Evolutionary conservation across 495 filamentous ascomycete genomes (phyloP), one percentile per base, ranked within the genome.

Genomic region (Corynascus novoguineensis): DNA sequence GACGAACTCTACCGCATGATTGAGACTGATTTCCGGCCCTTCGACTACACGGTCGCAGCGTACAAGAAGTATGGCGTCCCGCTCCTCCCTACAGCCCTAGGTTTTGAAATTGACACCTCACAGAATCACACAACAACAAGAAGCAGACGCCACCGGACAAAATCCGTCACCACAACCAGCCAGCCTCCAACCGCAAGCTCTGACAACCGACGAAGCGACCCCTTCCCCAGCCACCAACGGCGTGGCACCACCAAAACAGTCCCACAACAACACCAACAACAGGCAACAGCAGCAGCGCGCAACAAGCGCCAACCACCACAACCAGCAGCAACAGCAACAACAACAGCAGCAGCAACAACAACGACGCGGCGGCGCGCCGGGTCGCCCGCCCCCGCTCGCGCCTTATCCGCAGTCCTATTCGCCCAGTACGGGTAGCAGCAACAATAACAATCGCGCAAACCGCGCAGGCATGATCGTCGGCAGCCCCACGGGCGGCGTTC

Each of bases 1-100:
- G 93, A 97, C 53, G 92, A 97, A 64, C 78, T 98, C 15, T 92
- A 97, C 69, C 86, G 84, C 58, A 86, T 95, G 76, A 96, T 98
- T 58, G 93, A 98, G 73, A 91, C 83, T 1, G 84, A 95, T 61
- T 98, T 98, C 68, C 86, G 90, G 72, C 89, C 91, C 1, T 98
- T 97, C 64, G 93, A 98, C 70, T 98, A 98, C 70, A 97, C 90
- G 0, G 70, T 81, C 19, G 83, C 85, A 22, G 82, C 78, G 47
- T 92, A 84, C 64, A 79, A 80, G 60, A 79, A 79, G 83, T 86
- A 67, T 49, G 78, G 68, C 10, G 1, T 41, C 14, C 27, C 15
- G 27, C 22, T 8, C 22, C 46, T 32, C 29, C 29, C 6, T 35
- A 14, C 19, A 4, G 22, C 12, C 17, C 21, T 42, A 24, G 22